These are phyloP conservation scores for Dryas drummondii DNA, from an alignment of 306 rosid genomes.

Conservation along the genomic window DNA sequence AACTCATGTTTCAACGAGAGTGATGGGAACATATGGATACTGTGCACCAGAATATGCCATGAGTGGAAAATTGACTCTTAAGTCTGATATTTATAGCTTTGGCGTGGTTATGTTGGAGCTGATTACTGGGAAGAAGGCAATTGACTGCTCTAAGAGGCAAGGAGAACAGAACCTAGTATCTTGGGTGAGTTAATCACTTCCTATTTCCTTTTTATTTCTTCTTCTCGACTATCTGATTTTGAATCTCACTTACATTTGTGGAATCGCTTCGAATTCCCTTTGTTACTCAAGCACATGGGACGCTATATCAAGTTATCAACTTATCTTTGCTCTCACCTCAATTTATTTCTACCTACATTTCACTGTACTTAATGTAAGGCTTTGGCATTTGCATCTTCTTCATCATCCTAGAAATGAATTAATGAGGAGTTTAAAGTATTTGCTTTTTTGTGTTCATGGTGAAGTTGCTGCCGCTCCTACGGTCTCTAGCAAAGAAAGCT, in stretches of 20 bases:
- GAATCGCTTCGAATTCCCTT: not conserved
- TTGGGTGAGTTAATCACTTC: constrained; percentile 53
- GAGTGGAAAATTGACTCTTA: constrained; percentile 93
- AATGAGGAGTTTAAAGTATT: not conserved
- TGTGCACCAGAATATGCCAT: constrained; percentile 99
- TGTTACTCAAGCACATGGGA: not conserved
- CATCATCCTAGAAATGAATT: not conserved
- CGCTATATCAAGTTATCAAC: not conserved
- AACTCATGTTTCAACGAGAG: constrained; percentile 96
- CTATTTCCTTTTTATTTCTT: no score
- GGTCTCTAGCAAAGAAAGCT: not conserved
- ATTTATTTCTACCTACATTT: not conserved
- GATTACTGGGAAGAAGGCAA: constrained; percentile 85
- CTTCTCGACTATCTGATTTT: not conserved
- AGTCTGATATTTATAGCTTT: constrained; percentile 95
- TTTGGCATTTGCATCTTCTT: not conserved
- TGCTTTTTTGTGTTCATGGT: not conserved
- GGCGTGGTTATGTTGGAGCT: constrained; percentile 97
- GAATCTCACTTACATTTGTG: not conserved
- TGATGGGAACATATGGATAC: constrained; percentile 96
- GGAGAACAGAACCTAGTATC: constrained; percentile 90
- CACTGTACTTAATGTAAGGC: not conserved
- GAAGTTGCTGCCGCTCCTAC: not conserved
- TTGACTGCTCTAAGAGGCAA: constrained; percentile 51
- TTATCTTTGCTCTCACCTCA: not conserved